Evolutionary conservation across 2,329 filamentous ascomycete species (phyloP), one percentile per base, ranked within the genome.

Genomic region (Alternaria ventricosa): DNA sequence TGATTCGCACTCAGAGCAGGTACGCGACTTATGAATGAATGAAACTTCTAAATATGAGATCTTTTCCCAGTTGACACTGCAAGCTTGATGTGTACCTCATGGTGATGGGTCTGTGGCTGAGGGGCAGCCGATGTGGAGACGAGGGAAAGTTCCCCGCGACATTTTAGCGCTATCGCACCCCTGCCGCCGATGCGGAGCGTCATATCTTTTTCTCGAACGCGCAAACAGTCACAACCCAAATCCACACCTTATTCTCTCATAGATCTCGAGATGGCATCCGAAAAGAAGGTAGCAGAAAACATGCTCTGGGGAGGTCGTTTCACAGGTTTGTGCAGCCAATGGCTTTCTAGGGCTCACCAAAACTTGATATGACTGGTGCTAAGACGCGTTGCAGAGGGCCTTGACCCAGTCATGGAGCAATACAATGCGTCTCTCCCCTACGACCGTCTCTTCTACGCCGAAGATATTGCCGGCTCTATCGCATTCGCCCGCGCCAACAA

Each of bases 381-480:
- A 46, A 74, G 33, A 36, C n/a, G 33, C 27, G 36, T 43, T 41
- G 44, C 72, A 92, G 92, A 92, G 84, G 91, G 88, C 71, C 88
- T 95, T 70, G 92, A 96, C 81, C 92, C 93, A 57, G 87, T 96
- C 56, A 97, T 97, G 93, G 86, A 89, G 65, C 86, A 91, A 70
- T 97, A 95, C 85, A 97, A 97, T 79, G 89, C 90, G 73, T 91
- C 88, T 57, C 90, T 97, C 71, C 88, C 88, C 77, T 94, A 91
- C 81, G 93, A 97, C 81, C 88, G 89, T 69, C 85, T 86, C 57
- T 89, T 97, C 73, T 92, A 93, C 83, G 88, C 89, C 64, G 88
- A 96, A 78, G 93, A 96, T 74, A 94, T 96, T 72, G 86, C 87
- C 11, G 93, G 93, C 70, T 90, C 87, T 62, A 92, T 96, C 69